Conservation (phyloP, 257 asterid species). For the Nicotiana paniculata region DNA sequence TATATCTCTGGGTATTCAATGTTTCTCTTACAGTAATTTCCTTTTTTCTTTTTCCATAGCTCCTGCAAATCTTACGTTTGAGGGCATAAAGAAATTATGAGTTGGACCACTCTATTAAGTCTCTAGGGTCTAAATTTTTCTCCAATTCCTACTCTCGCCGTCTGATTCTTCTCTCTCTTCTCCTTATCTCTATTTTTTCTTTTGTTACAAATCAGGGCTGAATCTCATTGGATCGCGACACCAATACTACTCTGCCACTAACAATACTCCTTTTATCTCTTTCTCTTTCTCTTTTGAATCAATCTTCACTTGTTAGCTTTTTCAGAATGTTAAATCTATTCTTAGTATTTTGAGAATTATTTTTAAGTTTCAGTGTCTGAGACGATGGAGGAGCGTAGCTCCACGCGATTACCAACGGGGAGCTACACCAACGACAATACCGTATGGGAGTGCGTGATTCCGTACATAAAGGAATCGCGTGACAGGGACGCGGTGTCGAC, state of each 20-base stretch:
- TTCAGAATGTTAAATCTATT: background rate
- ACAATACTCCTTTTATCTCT: background rate
- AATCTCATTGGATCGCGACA: too few species aligned
- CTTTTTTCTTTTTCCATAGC: background rate
- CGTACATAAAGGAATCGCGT: slow-evolving; percentile 59
- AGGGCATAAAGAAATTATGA: background rate
- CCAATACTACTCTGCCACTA: too few species aligned
- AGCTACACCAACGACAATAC: slow-evolving; percentile 37
- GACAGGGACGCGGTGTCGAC: slow-evolving; percentile 59
- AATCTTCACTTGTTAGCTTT: background rate
- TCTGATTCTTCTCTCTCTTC: background rate
- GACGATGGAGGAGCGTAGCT: slow-evolving; percentile 8
- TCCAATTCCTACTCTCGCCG: background rate
- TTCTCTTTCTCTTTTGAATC: background rate
- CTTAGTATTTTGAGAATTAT: background rate
- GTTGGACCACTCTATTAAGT: background rate
- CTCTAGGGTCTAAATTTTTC: background rate
- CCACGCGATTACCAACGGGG: background rate
- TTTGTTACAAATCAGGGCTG: too few species aligned
- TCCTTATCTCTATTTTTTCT: too few species aligned
- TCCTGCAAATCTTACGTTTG: slow-evolving; percentile 2
- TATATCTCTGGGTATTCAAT: background rate
- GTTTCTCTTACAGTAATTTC: background rate
- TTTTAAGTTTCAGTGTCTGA: background rate
- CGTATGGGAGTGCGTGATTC: slow-evolving; percentile 68